Conservation (phyloP, 805 yeast species). For the Martiniozyma abietophila region DNA sequence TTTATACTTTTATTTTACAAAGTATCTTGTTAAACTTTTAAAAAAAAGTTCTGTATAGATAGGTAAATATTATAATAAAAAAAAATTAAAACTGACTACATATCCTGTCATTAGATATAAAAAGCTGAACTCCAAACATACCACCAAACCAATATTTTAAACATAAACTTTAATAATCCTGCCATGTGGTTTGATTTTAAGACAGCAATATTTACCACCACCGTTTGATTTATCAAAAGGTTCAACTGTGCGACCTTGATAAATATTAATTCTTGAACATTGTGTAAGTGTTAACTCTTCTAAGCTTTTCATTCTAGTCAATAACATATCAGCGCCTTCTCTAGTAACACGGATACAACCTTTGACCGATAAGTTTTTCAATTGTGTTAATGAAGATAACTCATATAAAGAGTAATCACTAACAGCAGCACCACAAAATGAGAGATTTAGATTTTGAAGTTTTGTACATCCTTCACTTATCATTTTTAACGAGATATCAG, state of each 20-base stretch:
- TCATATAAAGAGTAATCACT: slow-evolving; percentile 60
- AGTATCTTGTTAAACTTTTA: not conserved
- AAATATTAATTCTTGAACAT: slow-evolving; percentile 59
- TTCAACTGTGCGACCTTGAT: slow-evolving; percentile 53
- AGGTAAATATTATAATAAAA: not conserved
- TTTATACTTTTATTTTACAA: too few species aligned
- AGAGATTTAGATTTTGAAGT: slow-evolving; percentile 43
- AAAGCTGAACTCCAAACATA: too few species aligned
- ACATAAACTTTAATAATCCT: slow-evolving; percentile 51
- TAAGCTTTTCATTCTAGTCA: slow-evolving; percentile 47
- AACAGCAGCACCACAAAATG: slow-evolving; percentile 75
- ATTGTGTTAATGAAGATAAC: slow-evolving; percentile 43
- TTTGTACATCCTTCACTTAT: slow-evolving; percentile 57
- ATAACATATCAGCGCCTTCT: slow-evolving; percentile 62
- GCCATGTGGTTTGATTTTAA: slow-evolving; percentile 38
- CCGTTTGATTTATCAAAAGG: slow-evolving; percentile 37
- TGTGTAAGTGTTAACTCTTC: slow-evolving; percentile 53
- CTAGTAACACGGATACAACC: slow-evolving; percentile 74
- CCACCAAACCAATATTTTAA: slow-evolving; percentile 20
- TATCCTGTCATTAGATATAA: not conserved
- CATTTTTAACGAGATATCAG: slow-evolving; percentile 60
- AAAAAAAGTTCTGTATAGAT: not conserved
- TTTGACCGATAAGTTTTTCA: slow-evolving; percentile 42
- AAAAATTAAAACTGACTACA: slow-evolving; percentile 1
- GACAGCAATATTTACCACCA: slow-evolving; percentile 47